Percentiles rank a stretch among this genome's conserved stretches.
These are phyloP conservation scores for Torulaspora quercuum DNA, from an alignment of 805 yeast genomes.

Conservation along the genomic window DNA sequence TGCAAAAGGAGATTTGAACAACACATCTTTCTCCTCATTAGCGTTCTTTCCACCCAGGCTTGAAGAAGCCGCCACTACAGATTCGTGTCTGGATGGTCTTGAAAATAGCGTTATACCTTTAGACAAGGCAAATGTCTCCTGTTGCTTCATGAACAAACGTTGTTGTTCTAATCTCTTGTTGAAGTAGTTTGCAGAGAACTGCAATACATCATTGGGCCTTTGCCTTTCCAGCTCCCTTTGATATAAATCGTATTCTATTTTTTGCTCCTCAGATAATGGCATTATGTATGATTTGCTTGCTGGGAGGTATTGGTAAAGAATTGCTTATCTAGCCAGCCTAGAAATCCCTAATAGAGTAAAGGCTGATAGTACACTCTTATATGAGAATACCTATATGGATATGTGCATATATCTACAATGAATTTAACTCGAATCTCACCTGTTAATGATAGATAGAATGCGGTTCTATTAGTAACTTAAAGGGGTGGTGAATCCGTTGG, in stretches of 20 bases:
- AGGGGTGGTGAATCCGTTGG: no score
- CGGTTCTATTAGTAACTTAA: no score
- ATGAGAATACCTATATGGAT: no score
- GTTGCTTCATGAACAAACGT: slow-evolving; percentile 50
- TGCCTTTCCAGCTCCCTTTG: slow-evolving; percentile 52
- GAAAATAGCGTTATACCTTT: slow-evolving; percentile 49
- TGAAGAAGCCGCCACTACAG: slow-evolving; percentile 32
- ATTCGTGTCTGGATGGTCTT: slow-evolving; percentile 38
- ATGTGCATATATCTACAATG: no score
- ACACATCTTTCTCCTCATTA: slow-evolving; percentile 20
- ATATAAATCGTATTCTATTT: slow-evolving; percentile 56
- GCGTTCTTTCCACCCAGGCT: slow-evolving; percentile 12
- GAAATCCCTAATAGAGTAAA: no score
- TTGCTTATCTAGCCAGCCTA: no score
- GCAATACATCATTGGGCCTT: slow-evolving; percentile 66
- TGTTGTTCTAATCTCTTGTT: slow-evolving; percentile 58
- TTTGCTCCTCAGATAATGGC: slow-evolving; percentile 25
- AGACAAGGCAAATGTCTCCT: slow-evolving; percentile 38
- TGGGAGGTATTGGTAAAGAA: no score
- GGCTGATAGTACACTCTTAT: no score
- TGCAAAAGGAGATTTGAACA: slow-evolving; percentile 60
- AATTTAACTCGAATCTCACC: no score
- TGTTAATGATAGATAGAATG: no score
- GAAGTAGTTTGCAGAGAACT: slow-evolving; percentile 74
- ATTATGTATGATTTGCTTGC: slow-evolving; percentile 8